These are phyloP conservation scores for Anisodus acutangulus DNA, from an alignment of 257 asterid species.

Conservation along the genomic window DNA sequence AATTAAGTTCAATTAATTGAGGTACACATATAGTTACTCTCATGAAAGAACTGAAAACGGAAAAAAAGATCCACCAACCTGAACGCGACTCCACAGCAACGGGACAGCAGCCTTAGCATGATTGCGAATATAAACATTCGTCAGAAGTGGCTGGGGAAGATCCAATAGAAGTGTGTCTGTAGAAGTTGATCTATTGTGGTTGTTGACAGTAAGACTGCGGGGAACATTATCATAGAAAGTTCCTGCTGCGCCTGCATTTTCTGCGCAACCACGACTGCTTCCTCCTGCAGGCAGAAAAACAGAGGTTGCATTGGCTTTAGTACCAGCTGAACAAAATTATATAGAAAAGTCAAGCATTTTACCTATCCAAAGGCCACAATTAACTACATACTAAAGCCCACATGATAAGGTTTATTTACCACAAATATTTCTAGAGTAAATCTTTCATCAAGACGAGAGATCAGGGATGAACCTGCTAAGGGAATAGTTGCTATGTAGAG, in stretches of 20 bases:
- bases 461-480: constrained; percentile 19
- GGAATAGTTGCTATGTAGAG: not conserved
- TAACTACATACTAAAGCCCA: not conserved
- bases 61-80: constrained; percentile 52
- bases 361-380: constrained; percentile 25
- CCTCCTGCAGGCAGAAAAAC: constrained; percentile 70
- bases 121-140: constrained; percentile 82
- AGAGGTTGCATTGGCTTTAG: constrained; percentile 38
- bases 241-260: constrained; percentile 99
- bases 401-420: constrained; percentile 16
- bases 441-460: constrained; percentile 14
- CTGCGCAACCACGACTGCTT: constrained; percentile 85
- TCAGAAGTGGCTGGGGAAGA: constrained; percentile 88
- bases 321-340: not conserved
- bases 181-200: constrained; percentile 71
- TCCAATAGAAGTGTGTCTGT: constrained; percentile 95
- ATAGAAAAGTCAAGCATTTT: not conserved
- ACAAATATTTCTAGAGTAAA: not conserved
- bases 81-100: constrained; percentile 98
- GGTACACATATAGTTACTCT: not conserved
- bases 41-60: not conserved
- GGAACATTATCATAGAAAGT: constrained; percentile 93
- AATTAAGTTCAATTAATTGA: not conserved
- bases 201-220: constrained; percentile 90
- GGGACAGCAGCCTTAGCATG: constrained; percentile 95